phyloP scores from a whole-genome alignment of 176 grass and related monocot genomes.

The Aegilops tauschii region DNA sequence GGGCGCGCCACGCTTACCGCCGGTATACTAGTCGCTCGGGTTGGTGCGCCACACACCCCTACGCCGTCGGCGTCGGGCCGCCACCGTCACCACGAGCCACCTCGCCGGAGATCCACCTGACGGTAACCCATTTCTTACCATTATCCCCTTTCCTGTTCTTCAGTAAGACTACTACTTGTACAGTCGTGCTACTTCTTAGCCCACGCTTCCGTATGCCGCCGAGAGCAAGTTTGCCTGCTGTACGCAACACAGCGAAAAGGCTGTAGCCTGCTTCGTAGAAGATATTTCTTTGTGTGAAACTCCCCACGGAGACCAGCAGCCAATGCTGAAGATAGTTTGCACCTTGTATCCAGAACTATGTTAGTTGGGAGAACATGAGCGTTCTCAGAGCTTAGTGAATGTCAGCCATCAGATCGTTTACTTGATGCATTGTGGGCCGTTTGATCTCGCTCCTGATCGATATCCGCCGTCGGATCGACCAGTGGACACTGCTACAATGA shows the following conservation, averaged over 20 bases:
- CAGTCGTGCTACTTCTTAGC: neutral
- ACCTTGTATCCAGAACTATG: neutral
- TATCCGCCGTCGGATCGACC: no score
- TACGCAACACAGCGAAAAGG: neutral
- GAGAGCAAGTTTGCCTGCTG: neutral
- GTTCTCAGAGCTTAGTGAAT: no score
- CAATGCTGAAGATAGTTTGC: neutral
- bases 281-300: neutral
- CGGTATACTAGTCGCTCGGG: neutral
- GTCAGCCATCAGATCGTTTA: no score
- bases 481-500: no score
- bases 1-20: neutral
- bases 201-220: no score
- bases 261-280: neutral
- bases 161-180: neutral
- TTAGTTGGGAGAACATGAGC: no score
- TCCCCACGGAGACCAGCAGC: neutral
- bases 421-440: no score
- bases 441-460: no score
- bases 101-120: neutral
- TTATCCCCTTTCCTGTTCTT: neutral
- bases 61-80: neutral
- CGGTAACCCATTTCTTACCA: neutral
- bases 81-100: neutral
- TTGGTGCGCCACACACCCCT: neutral